phyloP scores from a whole-genome alignment of 2,329 filamentous ascomycete species.

The Stagonosporopsis vannaccii region DNA sequence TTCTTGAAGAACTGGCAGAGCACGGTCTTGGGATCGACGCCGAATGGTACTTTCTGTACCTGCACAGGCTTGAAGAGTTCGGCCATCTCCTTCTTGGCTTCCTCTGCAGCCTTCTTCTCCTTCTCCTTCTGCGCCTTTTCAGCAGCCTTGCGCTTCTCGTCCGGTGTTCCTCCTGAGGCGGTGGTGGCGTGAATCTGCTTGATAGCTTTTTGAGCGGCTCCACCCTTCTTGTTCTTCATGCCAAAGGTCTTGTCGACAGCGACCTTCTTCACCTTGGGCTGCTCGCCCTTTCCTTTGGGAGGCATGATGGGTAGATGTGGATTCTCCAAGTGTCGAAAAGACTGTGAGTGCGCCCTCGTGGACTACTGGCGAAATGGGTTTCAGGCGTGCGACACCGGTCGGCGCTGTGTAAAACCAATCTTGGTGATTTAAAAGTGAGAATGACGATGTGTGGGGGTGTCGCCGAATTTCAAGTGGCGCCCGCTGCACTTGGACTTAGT shows the following conservation, averaged over 20 bases:
- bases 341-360: constrained; percentile 18
- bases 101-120: constrained; percentile 90
- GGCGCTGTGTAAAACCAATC: constrained; percentile 22
- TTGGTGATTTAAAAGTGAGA: constrained; percentile 42
- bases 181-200: constrained; percentile 75
- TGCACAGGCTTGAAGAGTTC: constrained; percentile 91
- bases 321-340: constrained; percentile 6
- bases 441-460: constrained; percentile 45
- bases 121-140: constrained; percentile 73
- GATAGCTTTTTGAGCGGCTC: constrained; percentile 87
- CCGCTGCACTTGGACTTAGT: constrained; percentile 18
- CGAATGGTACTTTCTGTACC: constrained; percentile 96
- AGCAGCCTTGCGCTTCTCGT: constrained; percentile 81
- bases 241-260: constrained; percentile 98
- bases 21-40: constrained; percentile 97
- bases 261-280: constrained; percentile 63
- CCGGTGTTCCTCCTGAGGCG: constrained; percentile 71
- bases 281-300: constrained; percentile 65
- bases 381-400: constrained; percentile 23
- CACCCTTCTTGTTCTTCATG: constrained; percentile 99
- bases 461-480: constrained; percentile 27
- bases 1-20: constrained; percentile 98
- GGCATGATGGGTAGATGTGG: constrained; percentile 64
- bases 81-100: constrained; percentile 79
- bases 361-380: constrained; percentile 8